Percentiles rank a stretch among this genome's conserved stretches.
Evolutionary conservation across 2,329 filamentous ascomycete species (phyloP).

Genomic region (Calonectria ilicicola): DNA sequence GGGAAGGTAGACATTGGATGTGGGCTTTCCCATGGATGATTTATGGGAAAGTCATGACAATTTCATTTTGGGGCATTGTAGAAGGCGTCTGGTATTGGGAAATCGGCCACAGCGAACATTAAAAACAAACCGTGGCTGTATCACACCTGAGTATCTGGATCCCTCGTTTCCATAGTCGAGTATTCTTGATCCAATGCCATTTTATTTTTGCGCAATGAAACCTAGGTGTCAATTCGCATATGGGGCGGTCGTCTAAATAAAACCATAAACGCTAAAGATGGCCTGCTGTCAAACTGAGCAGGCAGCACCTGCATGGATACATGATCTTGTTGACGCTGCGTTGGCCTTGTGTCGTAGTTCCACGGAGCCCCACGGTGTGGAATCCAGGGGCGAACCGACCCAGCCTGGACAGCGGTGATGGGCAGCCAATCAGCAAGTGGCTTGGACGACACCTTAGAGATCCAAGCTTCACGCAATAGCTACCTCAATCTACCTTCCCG

Average conservation of each 20-base stretch:
- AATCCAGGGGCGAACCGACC: constrained; percentile 21
- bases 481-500: constrained; percentile 25
- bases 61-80: constrained; percentile 22
- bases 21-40: constrained; percentile 6
- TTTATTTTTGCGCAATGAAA: neutral
- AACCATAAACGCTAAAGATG: neutral
- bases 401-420: constrained; percentile 6
- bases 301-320: neutral
- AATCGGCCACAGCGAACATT: constrained; percentile 17
- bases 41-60: constrained; percentile 14
- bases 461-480: constrained; percentile 36
- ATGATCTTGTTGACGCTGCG: neutral
- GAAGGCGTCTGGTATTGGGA: constrained; percentile 37
- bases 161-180: neutral
- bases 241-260: neutral
- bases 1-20: neutral
- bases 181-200: no score
- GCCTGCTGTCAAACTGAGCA: neutral
- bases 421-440: constrained; percentile 40
- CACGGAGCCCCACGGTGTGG: constrained; percentile 6
- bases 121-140: neutral
- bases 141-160: neutral
- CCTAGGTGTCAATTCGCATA: neutral
- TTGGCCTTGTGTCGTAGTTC: neutral
- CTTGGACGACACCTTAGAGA: constrained; percentile 44